Percentiles rank a stretch among this genome's conserved stretches.
Conservation (phyloP, 179 eudicot genomes). For the Beta corolliflora region DNA sequence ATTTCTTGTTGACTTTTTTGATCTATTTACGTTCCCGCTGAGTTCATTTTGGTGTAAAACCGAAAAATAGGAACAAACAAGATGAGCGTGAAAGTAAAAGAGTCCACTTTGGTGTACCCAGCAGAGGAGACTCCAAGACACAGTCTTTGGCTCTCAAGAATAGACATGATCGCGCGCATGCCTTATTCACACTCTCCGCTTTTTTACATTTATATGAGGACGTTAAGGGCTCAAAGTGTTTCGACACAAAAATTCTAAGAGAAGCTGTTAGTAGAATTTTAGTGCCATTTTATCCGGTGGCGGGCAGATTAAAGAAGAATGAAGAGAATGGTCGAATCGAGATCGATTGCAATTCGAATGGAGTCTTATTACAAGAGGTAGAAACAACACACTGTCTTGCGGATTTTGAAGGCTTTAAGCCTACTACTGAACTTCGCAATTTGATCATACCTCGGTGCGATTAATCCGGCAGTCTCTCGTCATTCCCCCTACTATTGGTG, state of each 20-base stretch:
- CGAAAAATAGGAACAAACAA: no score
- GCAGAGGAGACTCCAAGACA: background rate
- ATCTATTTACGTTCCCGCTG: fast-evolving
- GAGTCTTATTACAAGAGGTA: slow-evolving; percentile 4
- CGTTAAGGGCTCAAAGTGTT: no score
- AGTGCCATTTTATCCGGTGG: slow-evolving; percentile 17
- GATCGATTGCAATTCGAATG: slow-evolving; percentile 14
- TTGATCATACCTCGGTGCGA: background rate
- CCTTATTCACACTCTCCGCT: background rate
- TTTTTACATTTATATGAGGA: background rate
- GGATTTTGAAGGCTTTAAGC: slow-evolving; percentile 6
- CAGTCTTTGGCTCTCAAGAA: background rate
- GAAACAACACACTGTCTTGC: slow-evolving; percentile 2
- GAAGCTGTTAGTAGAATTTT: background rate
- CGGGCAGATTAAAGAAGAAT: background rate
- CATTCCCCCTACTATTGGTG: background rate
- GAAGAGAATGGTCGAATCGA: background rate
- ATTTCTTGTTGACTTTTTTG: no score
- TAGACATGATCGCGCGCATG: background rate
- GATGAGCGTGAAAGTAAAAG: no score
- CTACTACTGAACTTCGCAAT: background rate
- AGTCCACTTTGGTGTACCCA: no score
- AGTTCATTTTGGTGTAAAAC: no score
- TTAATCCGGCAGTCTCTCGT: background rate
- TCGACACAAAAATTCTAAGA: background rate